These are phyloP conservation scores for Cyclospora cayetanensis DNA, from an alignment of 169 alveolate genomes.

Conservation along the genomic window DNA sequence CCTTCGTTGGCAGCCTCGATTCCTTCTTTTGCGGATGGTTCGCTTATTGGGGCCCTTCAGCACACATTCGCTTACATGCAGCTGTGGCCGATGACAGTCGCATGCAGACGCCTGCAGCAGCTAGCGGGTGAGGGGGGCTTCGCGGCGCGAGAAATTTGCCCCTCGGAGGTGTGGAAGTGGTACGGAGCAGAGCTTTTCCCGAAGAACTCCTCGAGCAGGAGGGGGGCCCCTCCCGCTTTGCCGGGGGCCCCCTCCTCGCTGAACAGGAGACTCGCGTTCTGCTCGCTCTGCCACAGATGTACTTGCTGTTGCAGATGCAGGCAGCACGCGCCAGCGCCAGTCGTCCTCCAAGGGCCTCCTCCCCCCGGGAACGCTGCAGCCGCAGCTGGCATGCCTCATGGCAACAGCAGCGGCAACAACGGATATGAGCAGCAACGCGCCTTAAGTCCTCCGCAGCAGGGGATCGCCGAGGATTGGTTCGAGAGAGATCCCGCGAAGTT, in stretches of 20 bases:
- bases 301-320: constrained; percentile 70
- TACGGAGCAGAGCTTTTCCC: constrained; percentile 67
- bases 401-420: constrained; percentile 13
- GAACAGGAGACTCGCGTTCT: constrained; percentile 22
- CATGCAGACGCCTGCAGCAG: constrained; percentile 64
- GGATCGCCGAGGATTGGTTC: constrained; percentile 18
- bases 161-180: constrained; percentile 61
- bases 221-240: not conserved
- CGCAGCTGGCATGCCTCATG: too few species aligned
- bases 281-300: constrained; percentile 50
- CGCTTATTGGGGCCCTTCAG: constrained; percentile 85
- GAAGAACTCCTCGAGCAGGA: not conserved
- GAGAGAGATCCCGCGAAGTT: not conserved
- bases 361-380: too few species aligned
- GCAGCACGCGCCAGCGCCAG: too few species aligned
- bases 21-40: constrained; percentile 63
- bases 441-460: not conserved
- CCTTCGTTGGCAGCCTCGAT: constrained; percentile 28
- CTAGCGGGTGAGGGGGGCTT: constrained; percentile 43
- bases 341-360: too few species aligned
- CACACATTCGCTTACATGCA: constrained; percentile 87
- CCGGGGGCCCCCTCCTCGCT: constrained; percentile 6
- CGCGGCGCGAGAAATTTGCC: not conserved
- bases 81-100: constrained; percentile 85
- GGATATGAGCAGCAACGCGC: not conserved